Base-by-base conservation (phyloP, 1,284 basidiomycete genomes). In the Pseudozyma pruni region DNA sequence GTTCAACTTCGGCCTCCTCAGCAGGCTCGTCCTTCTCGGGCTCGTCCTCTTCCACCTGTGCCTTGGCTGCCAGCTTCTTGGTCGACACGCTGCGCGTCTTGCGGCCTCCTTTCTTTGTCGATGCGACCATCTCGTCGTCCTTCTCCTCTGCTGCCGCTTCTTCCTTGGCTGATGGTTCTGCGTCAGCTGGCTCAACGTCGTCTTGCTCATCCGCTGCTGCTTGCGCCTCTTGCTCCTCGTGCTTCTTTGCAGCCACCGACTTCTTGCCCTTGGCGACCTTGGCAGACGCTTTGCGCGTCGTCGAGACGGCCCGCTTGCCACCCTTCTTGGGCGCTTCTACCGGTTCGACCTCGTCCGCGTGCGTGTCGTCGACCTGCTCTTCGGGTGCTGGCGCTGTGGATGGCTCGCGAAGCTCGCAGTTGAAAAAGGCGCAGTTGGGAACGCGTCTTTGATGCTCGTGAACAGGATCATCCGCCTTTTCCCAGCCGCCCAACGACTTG, bases 351-450 rank as follows among this genome's bases (percentile, higher is more conserved):
- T 53, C 47, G 4, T 38, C 46, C 10, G 33, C 48, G 14, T 22
- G 44, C 4, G 37, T 42, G 4, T 35, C 55, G 2, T 16, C 38
- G n/a, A 20, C 39, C 23, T 38, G 39, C 14, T 48, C 52, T n/a
- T 34, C 50, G 1, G 27, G 33, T 13, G 34, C 33, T 25, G 47
- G n/a, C 43, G 52, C 35, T 8, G 43, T 20, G 9, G 20, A 3
- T 13, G 45, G 43, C 32, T 51, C 25, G 33, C 66, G 8, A 42
- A 66, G 44, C 25, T 63, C 48, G 40, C 68, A 75, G 33, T 76
- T 79, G 68, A 82, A 83, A 44, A 81, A 80, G 14, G 78, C 74
- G 51, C 81, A 83, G 6, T 75, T 58, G 1, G 80, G 81, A 33
- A 62, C 47, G 11, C 81, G 64, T 34, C 73, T 60, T 35, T 70